Evolutionary conservation across 2,329 filamentous ascomycete species (phyloP), one percentile per base, ranked within the genome.

Genomic region (Chrysoporthe puriensis): DNA sequence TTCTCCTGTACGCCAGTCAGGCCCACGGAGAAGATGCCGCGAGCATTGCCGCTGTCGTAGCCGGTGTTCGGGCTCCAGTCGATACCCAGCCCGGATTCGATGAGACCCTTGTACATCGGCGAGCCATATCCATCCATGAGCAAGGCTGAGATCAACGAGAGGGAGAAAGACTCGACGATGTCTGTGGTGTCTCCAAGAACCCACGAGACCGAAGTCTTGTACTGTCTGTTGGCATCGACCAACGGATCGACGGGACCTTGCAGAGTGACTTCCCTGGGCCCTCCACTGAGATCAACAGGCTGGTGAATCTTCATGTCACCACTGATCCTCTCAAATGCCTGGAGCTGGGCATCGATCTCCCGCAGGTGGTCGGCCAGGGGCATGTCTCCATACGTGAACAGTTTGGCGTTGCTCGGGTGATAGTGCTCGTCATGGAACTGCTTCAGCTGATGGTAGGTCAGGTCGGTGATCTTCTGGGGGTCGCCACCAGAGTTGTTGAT

Each of bases 401-500:
- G 85, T 80, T 97, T 98, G 58, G 95, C 91, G 79, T 99, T 99
- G 80, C 94, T 98, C 0, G 96, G 96, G 78, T 99, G 95, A 77
- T 99, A 99, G 79, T 99, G 94, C 72, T 94, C 88, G 56, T 90
- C 90, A 72, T 98, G 96, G 78, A 97, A 99, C 54, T 90, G 87
- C 75, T 90, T 91, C 62, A 99, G 83, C 77, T 97, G 92, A 74
- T 95, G 88, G 79, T 97, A 94, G 0, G 94, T 98, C 69, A 99
- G 82, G 73, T 98, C 93, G 42, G 96, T 97, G 74, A 99, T 99
- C 79, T 95, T 96, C 75, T 96, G 91, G 0, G 96, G 96, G 76
- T 99, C 96, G 65, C 96, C 96, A 44, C 96, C 96, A 1, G 95
- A 98, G 81, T 99, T 98, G 81, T 99, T 92, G 77, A 99, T 91